phyloP scores from a whole-genome alignment of 139 green algal genomes.

The Marvania coccoides region DNA sequence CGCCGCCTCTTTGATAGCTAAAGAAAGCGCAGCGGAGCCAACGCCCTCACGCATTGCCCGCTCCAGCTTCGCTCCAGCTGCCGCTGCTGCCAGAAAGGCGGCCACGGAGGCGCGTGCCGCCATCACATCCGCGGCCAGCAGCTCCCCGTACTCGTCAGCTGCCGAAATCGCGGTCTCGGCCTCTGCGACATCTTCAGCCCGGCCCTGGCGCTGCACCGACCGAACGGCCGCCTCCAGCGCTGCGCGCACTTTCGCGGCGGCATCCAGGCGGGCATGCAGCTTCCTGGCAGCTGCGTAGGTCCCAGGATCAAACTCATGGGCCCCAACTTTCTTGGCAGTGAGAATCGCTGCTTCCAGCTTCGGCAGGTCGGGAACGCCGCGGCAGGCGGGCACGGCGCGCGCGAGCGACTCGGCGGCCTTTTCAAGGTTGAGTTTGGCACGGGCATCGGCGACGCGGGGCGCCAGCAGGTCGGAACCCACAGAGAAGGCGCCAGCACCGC shows the following conservation, averaged over 20 bases:
- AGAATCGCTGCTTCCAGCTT: constrained; percentile 62
- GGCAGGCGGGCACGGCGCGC: constrained; percentile 35
- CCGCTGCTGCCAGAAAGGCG: constrained; percentile 35
- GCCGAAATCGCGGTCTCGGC: constrained; percentile 26
- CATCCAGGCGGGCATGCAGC: constrained; percentile 39
- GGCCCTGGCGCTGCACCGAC: constrained; percentile 26
- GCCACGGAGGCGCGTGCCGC: constrained; percentile 43
- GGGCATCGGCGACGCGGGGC: constrained; percentile 25
- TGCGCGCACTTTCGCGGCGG: constrained; percentile 17
- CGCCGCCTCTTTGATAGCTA: constrained; percentile 60
- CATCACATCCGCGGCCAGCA: constrained; percentile 43
- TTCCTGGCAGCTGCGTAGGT: constrained; percentile 47
- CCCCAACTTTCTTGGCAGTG: constrained; percentile 53
- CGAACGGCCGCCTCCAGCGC: constrained; percentile 42
- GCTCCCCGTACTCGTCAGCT: constrained; percentile 16
- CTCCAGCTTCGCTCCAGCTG: constrained; percentile 51
- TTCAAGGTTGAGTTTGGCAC: constrained; percentile 57
- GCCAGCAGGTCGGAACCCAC: constrained; percentile 23
- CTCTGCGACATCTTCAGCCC: constrained; percentile 32
- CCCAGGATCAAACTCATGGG: constrained; percentile 53
- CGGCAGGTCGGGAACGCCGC: constrained; percentile 47
- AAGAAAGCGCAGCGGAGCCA: not conserved
- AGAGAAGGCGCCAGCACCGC: constrained; percentile 15
- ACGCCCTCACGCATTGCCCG: constrained; percentile 36
- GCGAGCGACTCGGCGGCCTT: constrained; percentile 43